Evolutionary conservation across 1,284 basidiomycete species (phyloP).

Genomic region (Marasmius tenuissimus): DNA sequence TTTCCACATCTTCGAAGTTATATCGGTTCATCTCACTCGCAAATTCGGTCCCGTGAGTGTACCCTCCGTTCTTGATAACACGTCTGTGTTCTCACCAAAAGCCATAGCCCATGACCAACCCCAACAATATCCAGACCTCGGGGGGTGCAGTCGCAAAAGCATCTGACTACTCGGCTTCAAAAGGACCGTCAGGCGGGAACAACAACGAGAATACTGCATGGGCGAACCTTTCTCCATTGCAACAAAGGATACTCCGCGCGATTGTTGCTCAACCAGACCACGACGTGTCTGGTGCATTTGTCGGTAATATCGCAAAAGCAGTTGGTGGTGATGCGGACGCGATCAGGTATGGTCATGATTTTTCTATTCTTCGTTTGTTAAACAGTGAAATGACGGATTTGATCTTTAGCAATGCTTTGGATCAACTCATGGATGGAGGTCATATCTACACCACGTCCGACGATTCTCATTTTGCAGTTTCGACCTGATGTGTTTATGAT

Average conservation of each 20-base stretch:
- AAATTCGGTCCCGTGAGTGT: slow-evolving; percentile 39
- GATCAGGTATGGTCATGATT: slow-evolving; percentile 23
- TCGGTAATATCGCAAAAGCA: slow-evolving; percentile 56
- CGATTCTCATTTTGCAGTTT: slow-evolving; percentile 56
- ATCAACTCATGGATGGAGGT: slow-evolving; percentile 68
- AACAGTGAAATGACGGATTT: slow-evolving; percentile 7
- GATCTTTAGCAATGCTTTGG: slow-evolving; percentile 57
- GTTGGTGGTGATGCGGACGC: slow-evolving; percentile 35
- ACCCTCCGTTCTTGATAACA: not conserved
- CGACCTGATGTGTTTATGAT: slow-evolving; percentile 19
- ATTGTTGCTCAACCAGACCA: slow-evolving; percentile 45
- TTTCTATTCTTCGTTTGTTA: not conserved
- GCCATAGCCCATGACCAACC: not conserved
- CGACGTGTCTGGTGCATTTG: slow-evolving; percentile 59
- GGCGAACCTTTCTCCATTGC: slow-evolving; percentile 57
- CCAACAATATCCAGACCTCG: slow-evolving; percentile 12
- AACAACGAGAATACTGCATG: slow-evolving; percentile 31
- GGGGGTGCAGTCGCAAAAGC: slow-evolving; percentile 15
- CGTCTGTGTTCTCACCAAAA: not conserved
- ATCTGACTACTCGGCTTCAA: slow-evolving; percentile 28
- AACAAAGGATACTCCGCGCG: slow-evolving; percentile 65
- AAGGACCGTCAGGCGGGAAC: slow-evolving; percentile 6
- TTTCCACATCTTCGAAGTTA: slow-evolving; percentile 70
- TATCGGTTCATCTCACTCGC: slow-evolving; percentile 45
- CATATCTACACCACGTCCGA: slow-evolving; percentile 69